Base-by-base conservation (phyloP, 495 filamentous ascomycete species). In the Talaromyces ruber region DNA sequence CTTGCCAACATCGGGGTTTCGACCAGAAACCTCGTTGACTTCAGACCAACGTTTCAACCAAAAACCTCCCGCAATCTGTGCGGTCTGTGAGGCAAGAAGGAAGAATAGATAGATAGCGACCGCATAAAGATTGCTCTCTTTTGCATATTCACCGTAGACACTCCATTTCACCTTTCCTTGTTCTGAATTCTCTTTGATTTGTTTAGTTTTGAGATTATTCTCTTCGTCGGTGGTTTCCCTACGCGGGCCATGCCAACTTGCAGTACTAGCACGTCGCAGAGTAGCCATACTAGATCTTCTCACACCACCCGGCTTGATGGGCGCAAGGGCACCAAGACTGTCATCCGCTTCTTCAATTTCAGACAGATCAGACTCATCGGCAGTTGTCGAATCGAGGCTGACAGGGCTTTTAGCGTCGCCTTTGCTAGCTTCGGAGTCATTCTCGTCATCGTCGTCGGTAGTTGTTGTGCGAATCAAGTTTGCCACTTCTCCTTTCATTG, bases 161-260 rank as follows among this genome's bases (percentile, higher is more conserved):
- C 86, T 82, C 92, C 95, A 97, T 72, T 96, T 97, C 62, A 99
- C 95, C 70, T 97, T 96, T 53, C 95, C 95, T 71, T 98, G 91
- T 70, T 97, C 90, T 0, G 83, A 84, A 58, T 85, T 84, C 72
- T 99, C 95, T 70, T 95, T 92, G 16, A 81, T 84, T 72, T 96
- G 92, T 66, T 85, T 90, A 62, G 87, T 90, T 78, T 89, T 96
- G 63, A 83, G 69, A 14, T 79, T 75, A 45, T 85, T 88, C 67
- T 96, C 94, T 69, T 97, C 90, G 70, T 98, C 94, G 14, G 77
- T 81, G 43, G 91, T 65, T 72, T 91, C 96, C 60, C 92, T 90
- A 51, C 91, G 82, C 28, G 91, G 88, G 6, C 91, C 91, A 58
- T 81, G 88, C 79, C 97, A 96, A 67, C 89, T 97, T 29, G 88